phyloP scores from a whole-genome alignment of 495 filamentous ascomycete genomes.

The Neurospora sp. region DNA sequence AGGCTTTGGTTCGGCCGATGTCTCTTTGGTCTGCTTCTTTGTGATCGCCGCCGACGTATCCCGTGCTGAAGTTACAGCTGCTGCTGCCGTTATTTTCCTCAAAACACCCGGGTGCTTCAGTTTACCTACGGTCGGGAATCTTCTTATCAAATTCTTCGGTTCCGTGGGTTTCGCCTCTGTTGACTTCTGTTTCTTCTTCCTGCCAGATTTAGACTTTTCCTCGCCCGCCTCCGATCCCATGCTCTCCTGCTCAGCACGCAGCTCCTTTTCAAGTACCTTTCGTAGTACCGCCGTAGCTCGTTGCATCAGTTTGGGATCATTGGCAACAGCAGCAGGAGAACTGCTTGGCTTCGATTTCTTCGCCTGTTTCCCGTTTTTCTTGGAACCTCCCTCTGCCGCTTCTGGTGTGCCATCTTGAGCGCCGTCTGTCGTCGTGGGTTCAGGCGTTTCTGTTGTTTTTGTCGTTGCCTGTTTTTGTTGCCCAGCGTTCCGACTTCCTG shows the following conservation, averaged over 20 bases:
- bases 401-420: not conserved
- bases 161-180: not conserved
- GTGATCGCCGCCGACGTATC: constrained; percentile 1
- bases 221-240: not conserved
- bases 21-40: not conserved
- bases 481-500: not conserved
- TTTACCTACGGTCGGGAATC: not conserved
- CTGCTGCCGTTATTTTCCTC: not conserved
- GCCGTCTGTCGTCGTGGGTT: not conserved
- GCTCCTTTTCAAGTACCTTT: not conserved
- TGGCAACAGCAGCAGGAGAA: not conserved
- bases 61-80: constrained; percentile 13
- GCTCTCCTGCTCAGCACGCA: not conserved
- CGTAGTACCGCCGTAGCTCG: not conserved
- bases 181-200: not conserved
- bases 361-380: constrained; percentile 12
- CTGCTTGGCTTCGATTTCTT: constrained; percentile 1
- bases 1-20: not conserved
- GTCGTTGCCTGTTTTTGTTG: not conserved
- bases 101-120: not conserved
- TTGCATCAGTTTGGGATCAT: not conserved
- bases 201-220: not conserved
- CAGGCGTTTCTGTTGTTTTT: not conserved
- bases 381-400: not conserved
- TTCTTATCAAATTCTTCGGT: not conserved